Conservation (phyloP, 352 stramenopile genomes). For the Globisporangium lucens region DNA sequence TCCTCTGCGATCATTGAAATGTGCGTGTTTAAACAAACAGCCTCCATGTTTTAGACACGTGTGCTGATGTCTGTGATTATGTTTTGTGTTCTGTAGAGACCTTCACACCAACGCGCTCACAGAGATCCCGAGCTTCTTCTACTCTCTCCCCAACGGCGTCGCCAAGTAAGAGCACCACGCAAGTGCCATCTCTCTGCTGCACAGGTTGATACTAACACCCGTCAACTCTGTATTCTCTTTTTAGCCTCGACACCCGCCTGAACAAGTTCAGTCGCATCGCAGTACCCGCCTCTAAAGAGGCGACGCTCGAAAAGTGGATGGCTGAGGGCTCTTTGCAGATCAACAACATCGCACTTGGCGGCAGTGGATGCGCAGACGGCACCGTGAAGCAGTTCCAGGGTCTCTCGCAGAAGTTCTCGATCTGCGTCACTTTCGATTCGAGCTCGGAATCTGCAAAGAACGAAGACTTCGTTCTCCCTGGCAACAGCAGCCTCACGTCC, state of each 20-base stretch:
- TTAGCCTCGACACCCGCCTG: constrained; percentile 38
- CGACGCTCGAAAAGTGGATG: constrained; percentile 32
- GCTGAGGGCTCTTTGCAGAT: constrained; percentile 27
- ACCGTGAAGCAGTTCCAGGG: constrained; percentile 18
- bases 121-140: constrained; percentile 28
- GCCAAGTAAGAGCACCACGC: constrained; percentile 17
- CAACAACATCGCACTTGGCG: constrained; percentile 24
- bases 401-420: constrained; percentile 24
- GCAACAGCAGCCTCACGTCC: background rate
- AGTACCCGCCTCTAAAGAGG: constrained; percentile 24
- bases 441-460: background rate
- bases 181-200: background rate
- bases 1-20: constrained; percentile 25
- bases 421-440: constrained; percentile 21
- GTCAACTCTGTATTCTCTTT: background rate
- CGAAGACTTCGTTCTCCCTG: constrained; percentile 1
- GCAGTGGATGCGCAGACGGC: constrained; percentile 1
- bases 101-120: constrained; percentile 39
- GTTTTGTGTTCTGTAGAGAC: constrained; percentile 25
- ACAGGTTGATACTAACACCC: no score
- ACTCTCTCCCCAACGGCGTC: constrained; percentile 13
- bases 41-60: no score
- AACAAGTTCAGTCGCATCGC: constrained; percentile 39
- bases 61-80: background rate
- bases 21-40: constrained; percentile 16